Evolutionary conservation across 768 basidiomycete species (phyloP).

Genomic region (Strobilomyces dryophilus): DNA sequence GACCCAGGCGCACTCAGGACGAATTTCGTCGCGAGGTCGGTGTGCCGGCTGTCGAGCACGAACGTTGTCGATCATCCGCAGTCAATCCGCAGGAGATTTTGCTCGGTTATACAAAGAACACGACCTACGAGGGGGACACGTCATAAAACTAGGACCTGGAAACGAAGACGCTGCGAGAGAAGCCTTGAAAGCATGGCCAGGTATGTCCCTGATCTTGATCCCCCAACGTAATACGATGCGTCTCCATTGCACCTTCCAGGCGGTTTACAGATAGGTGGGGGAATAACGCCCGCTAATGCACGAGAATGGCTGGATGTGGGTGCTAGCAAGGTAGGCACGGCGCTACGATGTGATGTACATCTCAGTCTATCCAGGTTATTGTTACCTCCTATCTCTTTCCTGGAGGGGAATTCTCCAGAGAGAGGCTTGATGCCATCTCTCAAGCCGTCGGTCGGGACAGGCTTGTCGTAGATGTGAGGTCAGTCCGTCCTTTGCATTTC

Average conservation of each 20-base stretch:
- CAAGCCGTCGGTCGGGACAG: constrained; percentile 71
- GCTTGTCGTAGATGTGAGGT: constrained; percentile 95
- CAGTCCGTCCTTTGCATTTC: constrained; percentile 9
- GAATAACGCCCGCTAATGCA: constrained; percentile 81
- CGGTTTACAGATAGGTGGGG: constrained; percentile 89
- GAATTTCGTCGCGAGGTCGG: constrained; percentile 86
- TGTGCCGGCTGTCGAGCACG: background rate
- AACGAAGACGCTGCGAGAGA: constrained; percentile 88
- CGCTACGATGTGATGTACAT: background rate
- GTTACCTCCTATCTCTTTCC: constrained; percentile 98
- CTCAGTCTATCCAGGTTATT: constrained; percentile 62
- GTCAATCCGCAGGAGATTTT: constrained; percentile 76
- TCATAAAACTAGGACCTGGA: constrained; percentile 90
- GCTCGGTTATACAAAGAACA: constrained; percentile 72
- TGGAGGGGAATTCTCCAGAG: constrained; percentile 67
- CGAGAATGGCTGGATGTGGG: constrained; percentile 81
- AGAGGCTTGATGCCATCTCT: constrained; percentile 62
- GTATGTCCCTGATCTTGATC: constrained; percentile 32
- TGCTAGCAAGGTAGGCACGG: constrained; percentile 72
- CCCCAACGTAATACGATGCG: background rate
- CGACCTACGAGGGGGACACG: constrained; percentile 80
- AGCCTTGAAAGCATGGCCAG: constrained; percentile 82
- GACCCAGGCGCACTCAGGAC: constrained; percentile 63
- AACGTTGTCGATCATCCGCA: constrained; percentile 29
- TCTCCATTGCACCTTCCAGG: constrained; percentile 36